These are phyloP conservation scores for Stenocarpella maydis DNA, from an alignment of 2,329 filamentous ascomycete genomes.

Conservation along the genomic window DNA sequence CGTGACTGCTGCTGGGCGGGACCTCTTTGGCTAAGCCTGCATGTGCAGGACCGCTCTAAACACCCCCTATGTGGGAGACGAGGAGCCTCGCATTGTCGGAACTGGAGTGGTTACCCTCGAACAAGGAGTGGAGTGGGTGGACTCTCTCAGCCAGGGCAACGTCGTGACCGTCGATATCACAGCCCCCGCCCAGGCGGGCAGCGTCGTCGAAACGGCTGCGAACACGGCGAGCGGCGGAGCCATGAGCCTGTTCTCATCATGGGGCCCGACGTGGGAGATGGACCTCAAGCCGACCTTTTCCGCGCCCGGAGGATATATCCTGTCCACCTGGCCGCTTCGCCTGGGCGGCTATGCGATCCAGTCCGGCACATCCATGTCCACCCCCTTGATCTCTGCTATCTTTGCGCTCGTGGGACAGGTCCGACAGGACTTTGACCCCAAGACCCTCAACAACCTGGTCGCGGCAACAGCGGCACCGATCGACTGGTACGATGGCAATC, in stretches of 20 bases:
- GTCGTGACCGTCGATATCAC: background rate
- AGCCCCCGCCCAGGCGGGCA: background rate
- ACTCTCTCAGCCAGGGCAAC: background rate
- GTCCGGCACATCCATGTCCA: conserved; percentile 10
- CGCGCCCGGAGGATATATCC: background rate
- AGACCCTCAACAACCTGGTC: conserved; percentile 6
- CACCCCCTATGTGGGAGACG: background rate
- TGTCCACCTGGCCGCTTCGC: conserved; percentile 3
- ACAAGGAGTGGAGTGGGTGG: conserved; percentile 13
- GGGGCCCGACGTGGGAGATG: background rate
- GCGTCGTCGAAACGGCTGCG: background rate
- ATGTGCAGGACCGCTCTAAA: background rate
- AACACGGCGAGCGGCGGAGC: background rate
- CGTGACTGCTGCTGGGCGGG: background rate
- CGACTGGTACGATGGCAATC: conserved; percentile 1
- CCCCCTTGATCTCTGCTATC: background rate
- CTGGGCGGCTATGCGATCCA: background rate
- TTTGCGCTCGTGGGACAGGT: background rate
- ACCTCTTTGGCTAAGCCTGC: background rate
- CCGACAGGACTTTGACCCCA: background rate
- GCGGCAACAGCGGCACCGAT: background rate
- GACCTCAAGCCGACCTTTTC: background rate
- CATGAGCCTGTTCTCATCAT: conserved; percentile 8
- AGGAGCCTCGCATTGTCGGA: conserved; percentile 4
- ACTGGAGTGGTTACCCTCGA: background rate